Conservation (phyloP, 371 early-diverging fungal species). For the Zychaea mexicana region DNA sequence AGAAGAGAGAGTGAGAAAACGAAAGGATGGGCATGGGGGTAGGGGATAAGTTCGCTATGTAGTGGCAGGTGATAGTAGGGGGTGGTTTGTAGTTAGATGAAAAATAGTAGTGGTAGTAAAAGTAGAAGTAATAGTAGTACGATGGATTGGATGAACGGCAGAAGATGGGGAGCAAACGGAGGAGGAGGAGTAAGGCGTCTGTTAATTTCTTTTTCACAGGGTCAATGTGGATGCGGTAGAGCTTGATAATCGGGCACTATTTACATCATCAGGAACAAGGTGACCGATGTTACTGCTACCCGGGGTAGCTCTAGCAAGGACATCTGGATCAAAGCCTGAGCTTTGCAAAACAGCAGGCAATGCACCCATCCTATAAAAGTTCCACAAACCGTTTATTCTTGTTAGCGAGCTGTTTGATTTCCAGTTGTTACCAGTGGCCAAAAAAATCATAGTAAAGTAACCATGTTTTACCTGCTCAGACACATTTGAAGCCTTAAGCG, state of each 20-base stretch:
- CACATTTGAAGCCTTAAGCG: constrained; percentile 72
- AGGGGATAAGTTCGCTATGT: too few species aligned
- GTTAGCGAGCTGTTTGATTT: too few species aligned
- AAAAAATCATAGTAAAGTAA: neutral
- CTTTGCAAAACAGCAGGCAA: constrained; percentile 25
- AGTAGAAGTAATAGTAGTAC: too few species aligned
- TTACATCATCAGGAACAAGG: neutral
- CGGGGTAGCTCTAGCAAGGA: constrained; percentile 17
- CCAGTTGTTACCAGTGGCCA: too few species aligned
- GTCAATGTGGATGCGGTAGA: constrained; percentile 6
- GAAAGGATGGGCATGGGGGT: neutral
- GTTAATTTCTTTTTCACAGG: neutral
- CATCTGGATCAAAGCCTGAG: constrained; percentile 24
- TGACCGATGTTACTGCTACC: neutral
- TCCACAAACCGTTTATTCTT: too few species aligned
- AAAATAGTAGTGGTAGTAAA: too few species aligned
- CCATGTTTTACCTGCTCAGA: constrained; percentile 28
- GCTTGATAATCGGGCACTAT: constrained; percentile 1
- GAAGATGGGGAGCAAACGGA: too few species aligned
- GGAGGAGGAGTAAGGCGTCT: neutral
- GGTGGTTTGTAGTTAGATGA: too few species aligned
- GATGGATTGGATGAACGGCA: too few species aligned
- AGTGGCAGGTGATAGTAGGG: too few species aligned
- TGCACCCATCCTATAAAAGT: constrained; percentile 39
- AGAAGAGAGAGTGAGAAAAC: too few species aligned